Evolutionary conservation across 257 asterid species (phyloP).

Genomic region (Solanum megistacrolobum): DNA sequence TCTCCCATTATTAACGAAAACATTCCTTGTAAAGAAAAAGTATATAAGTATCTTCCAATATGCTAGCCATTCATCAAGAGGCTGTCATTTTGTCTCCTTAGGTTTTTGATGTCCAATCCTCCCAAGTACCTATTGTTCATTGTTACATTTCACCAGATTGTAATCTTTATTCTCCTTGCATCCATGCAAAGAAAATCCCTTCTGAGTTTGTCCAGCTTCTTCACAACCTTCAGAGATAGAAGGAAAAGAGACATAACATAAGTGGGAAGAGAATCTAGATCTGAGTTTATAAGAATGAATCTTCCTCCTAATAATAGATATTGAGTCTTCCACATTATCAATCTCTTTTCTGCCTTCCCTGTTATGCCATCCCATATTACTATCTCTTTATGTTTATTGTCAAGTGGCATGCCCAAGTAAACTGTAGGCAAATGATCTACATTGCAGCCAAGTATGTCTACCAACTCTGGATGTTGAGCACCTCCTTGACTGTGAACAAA

Average conservation of each 20-base stretch:
- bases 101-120: not conserved
- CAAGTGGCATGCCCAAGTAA: not conserved
- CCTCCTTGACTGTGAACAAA: not conserved
- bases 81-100: not conserved
- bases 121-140: not conserved
- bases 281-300: not conserved
- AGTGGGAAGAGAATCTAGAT: not conserved
- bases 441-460: not conserved
- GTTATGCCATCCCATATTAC: not conserved
- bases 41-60: not conserved
- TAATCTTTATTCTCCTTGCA: not conserved
- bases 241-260: not conserved
- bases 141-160: not conserved
- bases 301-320: not conserved
- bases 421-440: not conserved
- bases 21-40: not conserved
- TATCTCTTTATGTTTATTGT: not conserved
- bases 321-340: not conserved
- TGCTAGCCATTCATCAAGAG: not conserved
- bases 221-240: not conserved
- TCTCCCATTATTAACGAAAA: not conserved
- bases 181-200: not conserved
- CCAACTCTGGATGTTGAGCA: not conserved
- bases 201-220: not conserved
- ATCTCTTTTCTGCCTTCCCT: not conserved